phyloP scores from a whole-genome alignment of 768 basidiomycete genomes.

The Boletus rex-veris region DNA sequence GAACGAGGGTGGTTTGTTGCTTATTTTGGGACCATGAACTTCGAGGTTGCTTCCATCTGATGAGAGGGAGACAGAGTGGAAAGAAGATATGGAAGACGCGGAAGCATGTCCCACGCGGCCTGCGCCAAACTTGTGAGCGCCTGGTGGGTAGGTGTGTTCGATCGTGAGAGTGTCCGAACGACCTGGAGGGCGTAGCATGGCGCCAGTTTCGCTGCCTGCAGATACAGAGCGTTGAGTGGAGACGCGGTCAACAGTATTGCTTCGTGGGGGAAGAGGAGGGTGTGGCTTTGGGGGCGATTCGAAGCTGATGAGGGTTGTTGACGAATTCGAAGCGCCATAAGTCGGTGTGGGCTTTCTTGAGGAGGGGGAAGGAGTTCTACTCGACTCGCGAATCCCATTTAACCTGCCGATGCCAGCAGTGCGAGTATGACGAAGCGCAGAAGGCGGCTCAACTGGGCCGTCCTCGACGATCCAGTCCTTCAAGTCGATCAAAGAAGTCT shows the following conservation, averaged over 20 bases:
- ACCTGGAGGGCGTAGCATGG: conserved; percentile 29
- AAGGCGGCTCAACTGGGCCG: conserved; percentile 36
- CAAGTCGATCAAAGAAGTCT: conserved; percentile 65
- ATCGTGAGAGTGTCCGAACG: conserved; percentile 49
- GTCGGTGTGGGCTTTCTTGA: conserved; percentile 5
- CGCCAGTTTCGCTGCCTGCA: conserved; percentile 12
- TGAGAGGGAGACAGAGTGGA: conserved; percentile 79
- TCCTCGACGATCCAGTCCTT: conserved; percentile 73
- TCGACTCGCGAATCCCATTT: conserved; percentile 20
- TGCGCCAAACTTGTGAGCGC: conserved; percentile 35
- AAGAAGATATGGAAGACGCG: conserved; percentile 74
- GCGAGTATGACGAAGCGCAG: conserved; percentile 10
- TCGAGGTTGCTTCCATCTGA: conserved; percentile 46
- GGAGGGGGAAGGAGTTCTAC: conserved; percentile 24
- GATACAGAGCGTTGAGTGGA: conserved; percentile 28
- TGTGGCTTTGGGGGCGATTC: conserved; percentile 47
- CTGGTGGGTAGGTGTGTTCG: conserved; percentile 56
- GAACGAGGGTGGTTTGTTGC: conserved; percentile 42
- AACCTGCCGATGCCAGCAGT: conserved; percentile 6
- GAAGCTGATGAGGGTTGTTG: conserved; percentile 52
- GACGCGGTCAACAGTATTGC: conserved; percentile 42
- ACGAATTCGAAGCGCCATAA: conserved; percentile 8
- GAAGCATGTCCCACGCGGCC: conserved; percentile 47
- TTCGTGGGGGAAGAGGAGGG: conserved; percentile 67
- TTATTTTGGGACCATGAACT: conserved; percentile 1